Evolutionary conservation across 768 basidiomycete genomes (phyloP), one percentile per base, ranked within the genome.

Genomic region (Hygrophoropsis aurantiaca): DNA sequence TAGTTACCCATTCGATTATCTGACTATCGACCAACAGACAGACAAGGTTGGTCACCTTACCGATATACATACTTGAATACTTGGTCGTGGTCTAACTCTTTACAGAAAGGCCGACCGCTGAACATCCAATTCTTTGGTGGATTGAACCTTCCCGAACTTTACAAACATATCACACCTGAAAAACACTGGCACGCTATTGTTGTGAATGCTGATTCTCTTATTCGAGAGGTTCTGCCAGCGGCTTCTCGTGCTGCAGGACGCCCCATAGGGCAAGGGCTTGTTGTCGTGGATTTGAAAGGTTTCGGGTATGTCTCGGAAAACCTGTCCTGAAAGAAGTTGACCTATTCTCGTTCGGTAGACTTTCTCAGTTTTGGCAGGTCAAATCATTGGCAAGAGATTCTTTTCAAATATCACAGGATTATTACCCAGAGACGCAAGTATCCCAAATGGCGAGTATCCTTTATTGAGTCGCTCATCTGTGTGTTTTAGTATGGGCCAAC

Each of bases 401-500:
- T 6, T 85, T 89, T 61, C 85, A 87, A 54, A 72, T 89, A 46
- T 87, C 85, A 2, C 87, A 89, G 62, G 84, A 87, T 55, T 89
- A 85, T 64, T 89, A 75, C 52, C 87, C 87, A 1, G 87, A 90
- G 60, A 82, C 83, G 85, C 88, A 58, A 44, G 78, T 59, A 20
- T n/a, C 35, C 8, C 5, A 42, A 27, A 4, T 21, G 37, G 40
- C 3, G 18, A 15, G 19, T 10, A 23, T 16, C 26, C 49, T 19
- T 36, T 11, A 47, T 34, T 33, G n/a, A 19, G 44, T 42, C 5
- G 25, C 10, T 34, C 47, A 7, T 7, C 13, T 30, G 8, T 18
- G 41, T 15, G 7, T 27, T 16, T 19, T 51, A 88, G 87, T 3
- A 85, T 88, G 85, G 85, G 85, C 2, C 80, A 85, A 58, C 66